Evolutionary conservation across 1,284 basidiomycete genomes (phyloP), one percentile per base, ranked within the genome.

Genomic region (Earliella scabrosa): DNA sequence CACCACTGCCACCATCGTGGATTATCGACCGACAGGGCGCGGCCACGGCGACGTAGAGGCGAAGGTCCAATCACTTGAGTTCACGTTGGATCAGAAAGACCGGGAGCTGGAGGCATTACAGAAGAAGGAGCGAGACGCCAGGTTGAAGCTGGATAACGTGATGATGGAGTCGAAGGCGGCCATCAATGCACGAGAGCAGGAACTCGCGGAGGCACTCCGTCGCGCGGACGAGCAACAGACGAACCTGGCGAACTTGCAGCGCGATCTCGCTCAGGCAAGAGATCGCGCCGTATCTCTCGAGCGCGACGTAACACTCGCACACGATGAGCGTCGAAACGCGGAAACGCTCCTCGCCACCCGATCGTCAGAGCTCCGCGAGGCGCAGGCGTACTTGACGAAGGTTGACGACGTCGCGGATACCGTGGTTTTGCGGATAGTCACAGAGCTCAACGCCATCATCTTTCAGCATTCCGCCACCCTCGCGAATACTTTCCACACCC

Each of bases 401-500:
- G 49, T 62, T 5, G 67, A 70, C 29, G 52, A 36, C 24, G 31
- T 63, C 8, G 59, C 65, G 6, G 64, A 68, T 39, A 56, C 55
- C 38, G 66, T 68, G n/a, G 59, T 68, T 21, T 35, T 58, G 4
- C 51, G 51, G 3, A 58, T 62, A 40, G 43, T 69, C 26, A 43
- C 51, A 16, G 16, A 47, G 2, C 26, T 71, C 21, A 71, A 69
- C 53, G 23, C 63, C 32, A 39, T 46, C 18, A 63, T 68, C n/a
- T 65, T 56, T 54, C 68, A 69, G 44, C 43, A 51, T n/a, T 52
- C 66, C 0, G 63, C 64, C 1, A 45, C 10, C 5, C 48, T 67
- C 21, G 50, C 64, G 0, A 58, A 66, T 43, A 32, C 43, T 3
- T 52, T 64, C 50, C 38, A 57, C 5, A 24, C 21, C 26, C 43